Base-by-base conservation (phyloP, 2,329 filamentous ascomycete genomes). In the Aspergillus fischeri region DNA sequence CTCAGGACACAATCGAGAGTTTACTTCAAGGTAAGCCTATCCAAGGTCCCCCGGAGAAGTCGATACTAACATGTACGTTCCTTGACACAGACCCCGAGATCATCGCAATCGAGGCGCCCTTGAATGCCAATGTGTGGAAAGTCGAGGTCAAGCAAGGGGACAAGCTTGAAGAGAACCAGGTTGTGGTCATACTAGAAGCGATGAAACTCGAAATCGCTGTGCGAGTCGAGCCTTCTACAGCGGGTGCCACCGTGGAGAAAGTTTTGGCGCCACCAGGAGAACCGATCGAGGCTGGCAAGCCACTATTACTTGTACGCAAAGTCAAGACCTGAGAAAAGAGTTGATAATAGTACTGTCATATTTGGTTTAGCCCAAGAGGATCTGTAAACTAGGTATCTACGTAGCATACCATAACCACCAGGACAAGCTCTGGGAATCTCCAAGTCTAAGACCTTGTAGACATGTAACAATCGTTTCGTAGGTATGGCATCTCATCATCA, bases 161-260 rank as follows among this genome's bases (percentile, higher is more conserved):
- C 11, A 53, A 62, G 1, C 47, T 83, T 3, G 69, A 75, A 11
- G 69, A 75, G 10, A 76, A 76, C 7, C 74, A 81, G 25, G 65
- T 76, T 0, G 73, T 80, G 1, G 69, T 75, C 1, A 78, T 83
- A 2, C 69, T 84, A 3, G 82, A 84, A 56, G 81, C 81, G 0
- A 84, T 84, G 81, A 84, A 84, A 65, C 77, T 84, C 72, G 82
- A 84, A 61, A 81, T 84, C 57, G 73, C 74, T 14, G 74, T 81
- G 21, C 69, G 70, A 28, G 63, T 68, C 1, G 69, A 73, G 49
- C 58, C 66, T 11, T 60, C 65, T 6, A 65, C 65, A 24, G 65
- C 59, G 17, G 60, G 70, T 54, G 21, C 65, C 51, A 51, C 69
- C 35, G 72, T 78, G 2, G 70, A 77, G 62, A 76, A 76, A 60